A percentile compares a stretch with the other conserved stretches of the same genome.
These are phyloP conservation scores for Teunomyces barrocoloradensis DNA, from an alignment of 805 yeast genomes.

Conservation along the genomic window DNA sequence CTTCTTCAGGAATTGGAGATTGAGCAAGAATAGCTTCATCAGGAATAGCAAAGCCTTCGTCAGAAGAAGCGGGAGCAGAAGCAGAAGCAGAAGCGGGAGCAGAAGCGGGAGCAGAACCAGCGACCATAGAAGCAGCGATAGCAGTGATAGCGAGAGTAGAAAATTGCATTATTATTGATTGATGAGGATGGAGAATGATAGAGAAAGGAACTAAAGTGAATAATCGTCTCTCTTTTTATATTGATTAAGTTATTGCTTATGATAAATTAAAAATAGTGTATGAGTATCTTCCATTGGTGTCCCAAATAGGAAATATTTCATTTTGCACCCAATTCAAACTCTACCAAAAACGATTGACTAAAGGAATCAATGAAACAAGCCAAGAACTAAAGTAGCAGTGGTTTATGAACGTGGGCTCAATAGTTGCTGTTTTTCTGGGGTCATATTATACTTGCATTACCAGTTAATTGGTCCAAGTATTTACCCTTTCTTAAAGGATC, in stretches of 20 bases:
- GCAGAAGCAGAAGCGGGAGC: too few species aligned
- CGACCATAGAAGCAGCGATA: constrained; percentile 2
- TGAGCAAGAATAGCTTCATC: constrained; percentile 12
- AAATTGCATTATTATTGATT: constrained; percentile 9
- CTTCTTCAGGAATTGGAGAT: constrained; percentile 8
- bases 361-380: not conserved
- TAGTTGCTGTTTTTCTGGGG: too few species aligned
- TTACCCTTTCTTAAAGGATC: constrained; percentile 69
- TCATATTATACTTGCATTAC: constrained; percentile 7
- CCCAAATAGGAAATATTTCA: constrained; percentile 2
- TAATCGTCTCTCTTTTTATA: not conserved
- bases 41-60: constrained; percentile 7
- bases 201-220: not conserved
- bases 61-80: not conserved
- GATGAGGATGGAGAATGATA: not conserved
- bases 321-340: not conserved
- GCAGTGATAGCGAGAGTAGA: constrained; percentile 12
- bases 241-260: not conserved
- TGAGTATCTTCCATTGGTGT: constrained; percentile 1
- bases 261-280: not conserved
- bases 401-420: too few species aligned
- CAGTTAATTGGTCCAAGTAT: constrained; percentile 45
- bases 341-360: not conserved
- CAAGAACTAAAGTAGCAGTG: not conserved
- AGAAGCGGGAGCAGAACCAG: constrained; percentile 10